Base-by-base conservation (phyloP, 352 stramenopile species). In the Peronosclerospora sorghi region DNA sequence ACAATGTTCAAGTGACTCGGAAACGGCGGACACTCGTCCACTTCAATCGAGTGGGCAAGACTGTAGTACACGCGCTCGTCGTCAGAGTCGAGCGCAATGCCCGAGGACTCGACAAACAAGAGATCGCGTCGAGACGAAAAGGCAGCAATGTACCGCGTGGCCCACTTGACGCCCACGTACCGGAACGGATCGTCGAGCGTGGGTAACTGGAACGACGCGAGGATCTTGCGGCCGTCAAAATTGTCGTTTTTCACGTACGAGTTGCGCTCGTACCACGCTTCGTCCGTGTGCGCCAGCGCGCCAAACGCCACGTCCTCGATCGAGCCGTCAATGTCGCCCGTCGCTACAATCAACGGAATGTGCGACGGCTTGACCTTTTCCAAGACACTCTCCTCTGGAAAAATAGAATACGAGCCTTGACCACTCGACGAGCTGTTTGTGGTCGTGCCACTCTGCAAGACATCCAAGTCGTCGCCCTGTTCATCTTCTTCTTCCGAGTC, bases 81-180 rank as follows among this genome's bases (percentile, higher is more conserved):
- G 14, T 72, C 54, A 19, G 48, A 70, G 21, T 76, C 61, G 26
- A 65, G 23, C 32, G 57, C 51, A 39, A 73, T 65, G 21, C 68
- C 68, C 3, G 62, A 72, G 1, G 58, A 64, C 48, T 76, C 68
- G 18, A 69, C 41, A 19, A 76, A 70, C 18, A 76, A 24, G 17
- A 68, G 38, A 35, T 79, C 67, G 1, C 67, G 67, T 19, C 58
- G 61, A 21, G 57, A 61, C 34, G 68, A 53, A 40, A 75, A 63
- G 12, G 61, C n/a, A 1, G 45, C 47, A 20, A 75, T 59, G 30
- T 52, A 27, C 4, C 51, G 51, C 1, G 48, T 58, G 20, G 50
- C 45, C 68, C 68, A 76, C 32, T 80, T 76, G 48, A 80, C 60
- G 4, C 59, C 65, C 5, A 80, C 49, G 23, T 63, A 76, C 6